Base-by-base conservation (phyloP, 192 early-diverging fungal species). In the Coemansia sp. region DNA sequence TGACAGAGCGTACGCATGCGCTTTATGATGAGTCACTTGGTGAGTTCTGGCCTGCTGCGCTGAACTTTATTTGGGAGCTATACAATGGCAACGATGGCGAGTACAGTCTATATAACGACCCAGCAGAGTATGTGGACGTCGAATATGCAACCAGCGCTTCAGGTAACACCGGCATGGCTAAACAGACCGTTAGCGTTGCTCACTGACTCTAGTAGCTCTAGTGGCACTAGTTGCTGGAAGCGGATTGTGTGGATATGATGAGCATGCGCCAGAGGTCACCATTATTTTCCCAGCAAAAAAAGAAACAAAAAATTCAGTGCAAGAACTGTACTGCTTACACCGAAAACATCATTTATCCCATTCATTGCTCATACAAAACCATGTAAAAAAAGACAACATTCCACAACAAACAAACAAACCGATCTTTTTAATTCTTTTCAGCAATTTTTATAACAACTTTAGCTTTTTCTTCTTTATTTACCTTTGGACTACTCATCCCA, bases 21-120 rank as follows among this genome's bases (percentile, higher is more conserved):
- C 69, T 74, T 41, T 80, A 74, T 41, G 43, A 36, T 3, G 63
- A 41, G 21, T 65, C 57, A 2, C 40, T 41, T 40, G 13, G 65
- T 8, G 43, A 67, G 7, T 65, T 57, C 51, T 80, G 77, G 77
- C 42, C 56, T 57, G 60, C 60, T 5, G 73, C 68, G 18, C 58
- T 66, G 66, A 66, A 66, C 39, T 39, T 61, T 16, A 72, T 80
- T 26, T 75, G 78, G 69, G 78, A 80, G 51, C 26, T 80, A 13
- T 51, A 69, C 19, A 45, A 63, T 56, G 69, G 58, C 22, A 19
- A 21, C 40, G 72, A 69, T 37, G 66, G 22, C 15, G 72, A 70
- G n/a, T 32, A 32, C 32, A 32, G 32, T 32, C 32, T 32, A 26
- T 59, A 59, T 41, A 10, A 8, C 21, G 52, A 67, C 32, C 18